Base-by-base conservation (phyloP, 805 yeast species). In the Lipomyces mesembrius region DNA sequence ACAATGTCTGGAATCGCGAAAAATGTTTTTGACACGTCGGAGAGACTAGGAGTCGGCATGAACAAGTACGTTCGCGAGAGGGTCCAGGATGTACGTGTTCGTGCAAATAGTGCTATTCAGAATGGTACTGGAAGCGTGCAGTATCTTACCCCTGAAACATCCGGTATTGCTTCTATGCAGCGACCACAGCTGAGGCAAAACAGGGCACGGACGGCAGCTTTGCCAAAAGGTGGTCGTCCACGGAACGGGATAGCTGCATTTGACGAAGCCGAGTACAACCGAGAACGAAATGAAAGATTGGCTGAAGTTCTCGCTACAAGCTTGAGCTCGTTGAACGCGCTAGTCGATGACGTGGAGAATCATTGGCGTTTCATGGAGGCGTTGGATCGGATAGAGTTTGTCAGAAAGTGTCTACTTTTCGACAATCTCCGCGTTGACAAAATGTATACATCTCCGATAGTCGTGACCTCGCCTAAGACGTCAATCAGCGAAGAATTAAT, bases 21-120 rank as follows among this genome's bases (percentile, higher is more conserved):
- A 46, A 68, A 68, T 56, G 67, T 68, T 52, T 60, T 49, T 22
- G 70, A 62, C 2, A 58, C 66, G 2, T 65, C 70, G 11, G 71
- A 68, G 63, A 43, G 60, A 34, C 63, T 70, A 70, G 55, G 68
- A 17, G 71, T 54, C 17, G 71, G 61, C 51, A 57, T 67, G 43
- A 68, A 68, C 58, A 68, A 63, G 53, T 68, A 32, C 34, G 71
- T 68, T 29, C 60, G 67, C 27, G 63, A 66, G 37, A 63, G 49
- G 27, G 71, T 68, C 1, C 64, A 68, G 49, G 71, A 68, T 46
- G 71, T 60, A 12, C 60, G 61, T 1, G 60, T 57, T 5, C 61
- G 69, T 27, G 65, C 69, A 8, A 63, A 57, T 14, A 56, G 22
- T 12, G 68, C 63, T 27, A 53, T 61, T 20, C 65, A 65, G 58